These are phyloP conservation scores for Magnaporthiopsis rhizophila DNA, from an alignment of 2,329 filamentous ascomycete species.

Conservation along the genomic window DNA sequence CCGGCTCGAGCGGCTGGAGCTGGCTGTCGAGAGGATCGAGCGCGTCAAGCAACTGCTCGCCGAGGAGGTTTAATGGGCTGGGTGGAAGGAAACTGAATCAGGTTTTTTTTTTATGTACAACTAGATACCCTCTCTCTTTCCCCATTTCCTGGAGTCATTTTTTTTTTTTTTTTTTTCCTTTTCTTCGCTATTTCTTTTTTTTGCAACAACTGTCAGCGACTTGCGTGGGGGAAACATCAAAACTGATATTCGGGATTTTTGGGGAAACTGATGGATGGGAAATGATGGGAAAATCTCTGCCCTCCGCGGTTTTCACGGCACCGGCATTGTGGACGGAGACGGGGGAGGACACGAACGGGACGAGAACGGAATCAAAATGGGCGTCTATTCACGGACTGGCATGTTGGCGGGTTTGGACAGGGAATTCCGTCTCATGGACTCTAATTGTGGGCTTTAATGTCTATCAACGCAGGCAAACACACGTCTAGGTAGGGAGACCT, in stretches of 20 bases:
- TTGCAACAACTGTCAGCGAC: not conserved
- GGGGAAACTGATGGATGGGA: not conserved
- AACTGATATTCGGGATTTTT: not conserved
- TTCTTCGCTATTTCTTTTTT: not conserved
- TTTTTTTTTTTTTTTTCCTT: not conserved
- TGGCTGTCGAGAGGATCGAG: slow-evolving; percentile 63
- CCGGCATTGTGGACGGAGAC: too few species aligned
- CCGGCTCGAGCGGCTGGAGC: slow-evolving; percentile 62
- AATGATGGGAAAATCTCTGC: too few species aligned
- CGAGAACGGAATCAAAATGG: not conserved
- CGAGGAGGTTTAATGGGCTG: not conserved
- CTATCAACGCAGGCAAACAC: not conserved
- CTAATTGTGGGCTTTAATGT: not conserved
- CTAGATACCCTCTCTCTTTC: not conserved
- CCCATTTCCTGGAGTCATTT: not conserved
- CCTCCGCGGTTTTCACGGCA: too few species aligned
- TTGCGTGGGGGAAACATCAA: not conserved
- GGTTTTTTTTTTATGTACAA: not conserved
- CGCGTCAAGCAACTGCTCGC: slow-evolving; percentile 55
- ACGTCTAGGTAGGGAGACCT: not conserved
- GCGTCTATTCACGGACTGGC: not conserved
- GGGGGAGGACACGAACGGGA: too few species aligned
- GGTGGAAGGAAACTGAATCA: not conserved
- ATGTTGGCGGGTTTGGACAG: not conserved
- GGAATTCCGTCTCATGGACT: not conserved